Conservation (phyloP, 148 eudicot genomes). For the Nyssa sinensis region DNA sequence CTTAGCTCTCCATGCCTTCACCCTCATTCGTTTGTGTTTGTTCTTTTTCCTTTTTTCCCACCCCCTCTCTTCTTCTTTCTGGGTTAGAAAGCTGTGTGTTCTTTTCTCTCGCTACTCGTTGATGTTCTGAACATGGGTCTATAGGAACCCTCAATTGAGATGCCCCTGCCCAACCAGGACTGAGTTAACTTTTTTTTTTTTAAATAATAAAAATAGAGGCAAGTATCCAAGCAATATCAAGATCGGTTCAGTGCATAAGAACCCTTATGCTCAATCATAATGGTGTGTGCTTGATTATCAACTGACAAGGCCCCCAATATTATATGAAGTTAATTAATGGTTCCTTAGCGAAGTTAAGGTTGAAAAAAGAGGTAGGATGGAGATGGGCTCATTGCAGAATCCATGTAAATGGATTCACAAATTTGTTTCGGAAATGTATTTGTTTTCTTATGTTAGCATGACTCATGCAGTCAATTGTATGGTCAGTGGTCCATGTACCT, state of each 20-base stretch:
- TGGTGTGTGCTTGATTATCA: neutral
- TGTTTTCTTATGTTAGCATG: neutral
- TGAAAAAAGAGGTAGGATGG: neutral
- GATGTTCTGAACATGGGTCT: neutral
- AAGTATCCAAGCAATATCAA: neutral
- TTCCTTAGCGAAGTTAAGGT: neutral
- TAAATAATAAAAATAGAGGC: neutral
- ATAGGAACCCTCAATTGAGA: neutral
- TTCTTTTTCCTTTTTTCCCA: neutral
- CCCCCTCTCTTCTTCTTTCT: neutral
- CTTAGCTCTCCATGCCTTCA: neutral
- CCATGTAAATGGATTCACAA: too few species aligned
- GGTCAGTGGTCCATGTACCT: neutral
- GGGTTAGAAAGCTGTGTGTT: neutral
- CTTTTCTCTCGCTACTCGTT: neutral
- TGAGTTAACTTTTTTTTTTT: neutral
- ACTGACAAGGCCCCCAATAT: too few species aligned
- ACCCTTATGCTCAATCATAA: neutral
- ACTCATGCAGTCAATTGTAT: slow-evolving; percentile 9
- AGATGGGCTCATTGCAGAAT: too few species aligned
- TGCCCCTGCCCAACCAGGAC: neutral
- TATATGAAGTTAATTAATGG: neutral
- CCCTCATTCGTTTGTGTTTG: neutral
- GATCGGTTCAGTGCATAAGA: too few species aligned
- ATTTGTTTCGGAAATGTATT: neutral